Evolutionary conservation across 2,329 filamentous ascomycete genomes (phyloP).

Genomic region (Colletotrichum sojae): DNA sequence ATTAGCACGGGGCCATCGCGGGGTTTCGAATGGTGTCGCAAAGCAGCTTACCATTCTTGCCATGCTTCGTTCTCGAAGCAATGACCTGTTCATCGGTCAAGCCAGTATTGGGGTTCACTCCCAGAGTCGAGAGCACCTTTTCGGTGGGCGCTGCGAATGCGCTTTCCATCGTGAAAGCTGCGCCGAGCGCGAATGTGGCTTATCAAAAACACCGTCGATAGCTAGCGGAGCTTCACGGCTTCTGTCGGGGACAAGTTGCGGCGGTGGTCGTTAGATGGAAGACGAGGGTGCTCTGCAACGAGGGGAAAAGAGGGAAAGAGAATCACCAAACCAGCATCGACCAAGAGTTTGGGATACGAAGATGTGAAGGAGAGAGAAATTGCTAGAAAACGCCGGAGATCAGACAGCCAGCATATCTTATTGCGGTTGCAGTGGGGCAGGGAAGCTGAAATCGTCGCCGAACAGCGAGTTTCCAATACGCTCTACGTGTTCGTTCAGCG

Average conservation of each 20-base stretch:
- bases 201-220: slow-evolving; percentile 31
- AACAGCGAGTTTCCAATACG: slow-evolving; percentile 42
- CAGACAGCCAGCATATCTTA: slow-evolving; percentile 38
- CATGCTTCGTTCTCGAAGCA: slow-evolving; percentile 70
- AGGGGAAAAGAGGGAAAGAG: not conserved
- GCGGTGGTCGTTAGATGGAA: not conserved
- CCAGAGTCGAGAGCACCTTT: slow-evolving; percentile 72
- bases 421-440: slow-evolving; percentile 41
- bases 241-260: slow-evolving; percentile 15
- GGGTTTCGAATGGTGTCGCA: slow-evolving; percentile 27
- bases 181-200: slow-evolving; percentile 38
- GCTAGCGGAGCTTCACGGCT: slow-evolving; percentile 31
- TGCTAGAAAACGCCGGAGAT: slow-evolving; percentile 35
- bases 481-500: slow-evolving; percentile 43
- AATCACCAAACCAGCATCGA: slow-evolving; percentile 20
- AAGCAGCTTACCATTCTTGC: slow-evolving; percentile 73
- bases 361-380: slow-evolving; percentile 32
- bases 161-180: slow-evolving; percentile 67
- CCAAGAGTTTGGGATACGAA: slow-evolving; percentile 15
- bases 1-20: slow-evolving; percentile 37
- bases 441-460: slow-evolving; percentile 40
- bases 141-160: slow-evolving; percentile 72
- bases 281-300: slow-evolving; percentile 8
- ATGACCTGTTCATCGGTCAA: slow-evolving; percentile 72
- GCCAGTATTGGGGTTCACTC: slow-evolving; percentile 68